Percentiles rank a stretch among this genome's conserved stretches.
Evolutionary conservation across 495 filamentous ascomycete species (phyloP).

Genomic region (Apiosordaria backusii): DNA sequence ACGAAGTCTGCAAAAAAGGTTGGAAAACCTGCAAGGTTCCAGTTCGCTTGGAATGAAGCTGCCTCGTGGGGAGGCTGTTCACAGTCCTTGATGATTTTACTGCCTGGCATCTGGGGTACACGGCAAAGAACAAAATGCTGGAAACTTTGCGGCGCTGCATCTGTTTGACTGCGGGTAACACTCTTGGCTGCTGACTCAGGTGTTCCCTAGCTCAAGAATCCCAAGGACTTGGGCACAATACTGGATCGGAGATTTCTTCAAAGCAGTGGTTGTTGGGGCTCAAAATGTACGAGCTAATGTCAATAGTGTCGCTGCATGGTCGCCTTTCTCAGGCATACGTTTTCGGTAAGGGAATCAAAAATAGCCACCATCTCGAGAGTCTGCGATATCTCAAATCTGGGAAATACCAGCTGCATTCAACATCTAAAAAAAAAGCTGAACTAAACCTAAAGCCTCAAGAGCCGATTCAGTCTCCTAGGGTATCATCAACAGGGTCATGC

Average conservation of each 20-base stretch:
- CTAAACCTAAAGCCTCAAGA: not conserved
- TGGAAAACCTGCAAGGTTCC: not conserved
- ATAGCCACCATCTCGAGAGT: not conserved
- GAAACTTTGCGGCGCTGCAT: not conserved
- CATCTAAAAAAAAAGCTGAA: not conserved
- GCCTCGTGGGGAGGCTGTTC: constrained; percentile 6
- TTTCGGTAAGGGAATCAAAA: not conserved
- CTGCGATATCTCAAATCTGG: not conserved
- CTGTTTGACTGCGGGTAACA: not conserved
- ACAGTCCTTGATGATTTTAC: constrained; percentile 5
- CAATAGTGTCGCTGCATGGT: too few relatives aligned
- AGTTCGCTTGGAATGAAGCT: not conserved
- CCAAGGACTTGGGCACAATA: not conserved
- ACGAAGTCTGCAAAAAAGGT: not conserved
- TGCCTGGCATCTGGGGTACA: not conserved
- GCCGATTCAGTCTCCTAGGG: constrained; percentile 10
- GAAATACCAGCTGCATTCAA: not conserved
- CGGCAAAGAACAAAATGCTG: not conserved
- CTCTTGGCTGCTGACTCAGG: not conserved
- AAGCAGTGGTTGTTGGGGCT: too few relatives aligned
- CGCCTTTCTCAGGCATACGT: not conserved
- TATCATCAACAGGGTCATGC: constrained; percentile 12
- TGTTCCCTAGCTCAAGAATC: not conserved
- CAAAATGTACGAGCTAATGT: too few relatives aligned
- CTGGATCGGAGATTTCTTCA: not conserved